Percentiles rank a stretch among this genome's conserved stretches.
Evolutionary conservation across 164 flowering plant species (phyloP).

Genomic region (Platanus orientalis): DNA sequence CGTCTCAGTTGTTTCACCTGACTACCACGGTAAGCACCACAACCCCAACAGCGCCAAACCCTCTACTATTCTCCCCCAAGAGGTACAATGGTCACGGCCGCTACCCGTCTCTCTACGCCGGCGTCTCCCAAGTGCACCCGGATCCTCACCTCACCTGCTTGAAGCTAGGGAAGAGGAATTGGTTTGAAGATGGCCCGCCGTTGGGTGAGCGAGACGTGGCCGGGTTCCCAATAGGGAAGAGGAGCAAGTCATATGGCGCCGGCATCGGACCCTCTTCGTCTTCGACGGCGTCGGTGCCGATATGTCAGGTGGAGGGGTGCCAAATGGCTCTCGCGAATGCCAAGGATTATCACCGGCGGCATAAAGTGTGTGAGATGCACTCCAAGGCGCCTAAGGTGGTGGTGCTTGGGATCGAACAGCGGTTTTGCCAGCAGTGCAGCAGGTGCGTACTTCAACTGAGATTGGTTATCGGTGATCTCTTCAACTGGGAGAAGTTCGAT

Average conservation of each 20-base stretch:
- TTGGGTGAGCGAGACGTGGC: constrained; percentile 19
- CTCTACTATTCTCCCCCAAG: constrained; percentile 11
- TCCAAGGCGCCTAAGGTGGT: constrained; percentile 67
- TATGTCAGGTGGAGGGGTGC: constrained; percentile 81
- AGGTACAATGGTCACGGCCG: constrained; percentile 2
- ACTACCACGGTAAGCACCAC: background rate
- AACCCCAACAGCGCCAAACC: constrained; percentile 1
- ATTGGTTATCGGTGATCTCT: too few species aligned
- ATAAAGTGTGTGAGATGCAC: constrained; percentile 77
- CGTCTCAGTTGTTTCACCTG: constrained; percentile 15
- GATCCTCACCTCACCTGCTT: constrained; percentile 61
- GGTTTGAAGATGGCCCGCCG: constrained; percentile 38
- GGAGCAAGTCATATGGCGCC: constrained; percentile 28
- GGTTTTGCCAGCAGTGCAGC: constrained; percentile 87
- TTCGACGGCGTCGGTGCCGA: constrained; percentile 29
- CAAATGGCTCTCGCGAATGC: constrained; percentile 41
- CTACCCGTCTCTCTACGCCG: constrained; percentile 16
- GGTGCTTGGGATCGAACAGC: constrained; percentile 54
- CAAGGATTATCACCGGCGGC: constrained; percentile 70
- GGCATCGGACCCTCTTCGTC: constrained; percentile 10
- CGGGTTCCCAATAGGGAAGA: constrained; percentile 28
- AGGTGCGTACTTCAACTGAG: constrained; percentile 33
- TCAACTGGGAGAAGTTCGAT: too few species aligned
- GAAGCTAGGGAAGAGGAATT: constrained; percentile 64
- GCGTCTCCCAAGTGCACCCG: constrained; percentile 19